Base-by-base conservation (phyloP, 163 green algal species). In the Trebouxia gelatinosa region DNA sequence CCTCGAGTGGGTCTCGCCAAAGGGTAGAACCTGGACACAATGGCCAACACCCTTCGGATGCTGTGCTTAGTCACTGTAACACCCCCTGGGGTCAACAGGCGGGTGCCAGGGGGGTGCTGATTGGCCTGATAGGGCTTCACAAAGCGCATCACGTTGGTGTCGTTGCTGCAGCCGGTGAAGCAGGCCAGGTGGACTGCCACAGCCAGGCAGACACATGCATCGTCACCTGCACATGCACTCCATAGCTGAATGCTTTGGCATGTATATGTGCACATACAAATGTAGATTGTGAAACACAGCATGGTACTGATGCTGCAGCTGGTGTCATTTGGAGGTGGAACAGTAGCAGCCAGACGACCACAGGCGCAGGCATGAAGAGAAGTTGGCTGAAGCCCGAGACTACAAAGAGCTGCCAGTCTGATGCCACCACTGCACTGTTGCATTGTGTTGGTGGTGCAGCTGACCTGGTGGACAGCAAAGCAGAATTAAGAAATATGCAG, bases 181-280 rank as follows among this genome's bases (percentile, higher is more conserved):
- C 85, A 92, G 0, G 85, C 88, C 21, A 96, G 81, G 70, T 95
- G 84, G 31, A 87, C 54, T 29, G 91, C 89, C 37, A 94, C 66
- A 0, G 86, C 89, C 6, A 92, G 51, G 21, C 87, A 92, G 0
- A 95, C 88, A 75, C 79, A 87, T 7, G 74, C 50, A 50, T 93
- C 86, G 9, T 82, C 39, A 3, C 87, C 88, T 92, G 84, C 59
- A 78, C 32, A 28, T 76, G 66, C 58, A 82, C 40, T 19, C 13
- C 7, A 32, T 62, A 16, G 11, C 26, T 75, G 17, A 61, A 62
- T 6, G 29, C 28, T 59, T 59, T 23, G 3, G 19, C 26, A 59
- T 23, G 48, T 23, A 29, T 2, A 29, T 59, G 48, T 59, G 19
- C 23, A 59, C 23, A 2, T 1, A n/a, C n/a, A n/a, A n/a, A n/a